These are phyloP conservation scores for Polysphondylium violaceum DNA, from an alignment of 78 protist species.

Conservation along the genomic window DNA sequence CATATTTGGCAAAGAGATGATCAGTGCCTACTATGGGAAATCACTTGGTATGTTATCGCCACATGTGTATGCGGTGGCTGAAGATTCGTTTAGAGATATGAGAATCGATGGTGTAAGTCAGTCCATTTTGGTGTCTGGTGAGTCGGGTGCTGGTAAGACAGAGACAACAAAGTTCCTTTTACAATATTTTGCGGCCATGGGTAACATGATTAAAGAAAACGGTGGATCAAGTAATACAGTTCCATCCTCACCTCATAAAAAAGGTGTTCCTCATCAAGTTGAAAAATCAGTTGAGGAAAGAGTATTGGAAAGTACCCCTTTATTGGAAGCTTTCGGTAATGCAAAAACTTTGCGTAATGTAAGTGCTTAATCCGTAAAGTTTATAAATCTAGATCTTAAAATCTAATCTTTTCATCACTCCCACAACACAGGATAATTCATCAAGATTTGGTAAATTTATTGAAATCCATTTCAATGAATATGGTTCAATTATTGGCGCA, in stretches of 20 bases:
- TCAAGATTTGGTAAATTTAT: slow-evolving; percentile 94
- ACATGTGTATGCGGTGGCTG: slow-evolving; percentile 87
- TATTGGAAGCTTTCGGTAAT: slow-evolving; percentile 96
- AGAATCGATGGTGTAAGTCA: slow-evolving; percentile 71
- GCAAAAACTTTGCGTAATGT: slow-evolving; percentile 96
- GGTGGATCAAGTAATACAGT: neutral
- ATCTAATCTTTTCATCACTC: neutral
- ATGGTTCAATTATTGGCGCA: slow-evolving; percentile 89
- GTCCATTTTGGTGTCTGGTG: slow-evolving; percentile 81
- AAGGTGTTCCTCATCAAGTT: neutral
- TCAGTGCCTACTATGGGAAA: slow-evolving; percentile 75
- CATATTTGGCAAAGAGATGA: slow-evolving; percentile 77
- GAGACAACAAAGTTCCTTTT: slow-evolving; percentile 71
- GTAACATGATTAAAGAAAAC: slow-evolving; percentile 61
- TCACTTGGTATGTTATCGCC: slow-evolving; percentile 74
- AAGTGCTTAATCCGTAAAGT: neutral
- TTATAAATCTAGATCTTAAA: neutral
- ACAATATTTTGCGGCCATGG: slow-evolving; percentile 88
- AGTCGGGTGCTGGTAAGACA: slow-evolving; percentile 91
- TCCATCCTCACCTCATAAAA: slow-evolving; percentile 56
- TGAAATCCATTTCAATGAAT: slow-evolving; percentile 77
- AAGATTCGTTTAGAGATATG: slow-evolving; percentile 82
- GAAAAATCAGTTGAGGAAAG: slow-evolving; percentile 76
- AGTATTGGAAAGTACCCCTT: slow-evolving; percentile 87
- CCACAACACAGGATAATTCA: slow-evolving; percentile 51